These are phyloP conservation scores for Naganishia cerealis DNA, from an alignment of 1,284 basidiomycete species.

Conservation along the genomic window DNA sequence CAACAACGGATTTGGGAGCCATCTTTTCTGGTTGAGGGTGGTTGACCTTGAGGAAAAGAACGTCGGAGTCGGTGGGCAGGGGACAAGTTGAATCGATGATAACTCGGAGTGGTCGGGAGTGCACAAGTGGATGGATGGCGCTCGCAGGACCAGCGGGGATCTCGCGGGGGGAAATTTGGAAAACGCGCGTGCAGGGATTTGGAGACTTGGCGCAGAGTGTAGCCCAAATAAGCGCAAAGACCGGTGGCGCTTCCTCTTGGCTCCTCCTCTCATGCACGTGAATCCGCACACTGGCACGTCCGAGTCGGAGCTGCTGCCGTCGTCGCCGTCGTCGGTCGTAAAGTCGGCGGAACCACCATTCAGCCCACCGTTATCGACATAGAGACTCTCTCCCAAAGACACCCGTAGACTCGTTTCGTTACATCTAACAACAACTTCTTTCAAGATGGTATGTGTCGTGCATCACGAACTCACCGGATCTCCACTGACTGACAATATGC, in stretches of 20 bases:
- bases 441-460: constrained; percentile 6
- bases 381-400: neutral
- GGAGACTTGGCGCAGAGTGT: constrained; percentile 2
- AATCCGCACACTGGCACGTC: neutral
- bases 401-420: constrained; percentile 31
- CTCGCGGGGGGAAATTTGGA: neutral
- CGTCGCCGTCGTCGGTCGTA: neutral
- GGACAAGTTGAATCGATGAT: neutral
- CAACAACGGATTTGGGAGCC: constrained; percentile 30
- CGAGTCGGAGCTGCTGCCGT: neutral
- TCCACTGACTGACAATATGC: neutral
- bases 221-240: constrained; percentile 8
- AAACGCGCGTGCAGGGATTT: neutral
- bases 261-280: neutral
- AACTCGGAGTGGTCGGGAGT: neutral
- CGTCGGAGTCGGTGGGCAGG: constrained; percentile 20
- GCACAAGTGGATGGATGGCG: neutral
- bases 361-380: neutral
- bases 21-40: constrained; percentile 26
- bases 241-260: neutral
- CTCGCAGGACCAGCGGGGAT: neutral
- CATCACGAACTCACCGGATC: neutral
- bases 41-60: constrained; percentile 27
- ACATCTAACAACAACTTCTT: constrained; percentile 19
- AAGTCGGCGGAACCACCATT: neutral